Evolutionary conservation across 2,329 filamentous ascomycete genomes (phyloP).

Genomic region (Cladosporium sp.): DNA sequence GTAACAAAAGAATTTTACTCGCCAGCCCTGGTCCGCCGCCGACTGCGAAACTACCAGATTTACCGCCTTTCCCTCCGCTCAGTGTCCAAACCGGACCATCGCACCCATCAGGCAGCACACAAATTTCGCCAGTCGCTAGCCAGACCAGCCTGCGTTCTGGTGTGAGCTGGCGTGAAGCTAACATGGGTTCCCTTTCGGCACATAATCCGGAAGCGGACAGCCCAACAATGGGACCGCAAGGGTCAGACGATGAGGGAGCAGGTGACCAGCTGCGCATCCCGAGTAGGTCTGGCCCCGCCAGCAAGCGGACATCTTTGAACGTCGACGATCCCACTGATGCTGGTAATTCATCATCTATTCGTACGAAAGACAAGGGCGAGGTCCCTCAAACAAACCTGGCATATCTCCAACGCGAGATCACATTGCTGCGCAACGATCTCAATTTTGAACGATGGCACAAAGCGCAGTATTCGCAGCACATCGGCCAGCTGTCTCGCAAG

Average conservation of each 20-base stretch:
- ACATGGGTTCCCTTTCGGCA: slow-evolving; percentile 45
- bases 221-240: slow-evolving; percentile 52
- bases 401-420: slow-evolving; percentile 65
- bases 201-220: slow-evolving; percentile 44
- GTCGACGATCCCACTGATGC: slow-evolving; percentile 25
- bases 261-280: slow-evolving; percentile 16
- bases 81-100: slow-evolving; percentile 4
- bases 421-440: slow-evolving; percentile 70
- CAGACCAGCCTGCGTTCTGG: slow-evolving; percentile 26
- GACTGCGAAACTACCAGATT: slow-evolving; percentile 38
- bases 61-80: slow-evolving; percentile 35
- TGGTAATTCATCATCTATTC: slow-evolving; percentile 1
- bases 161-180: slow-evolving; percentile 50
- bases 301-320: slow-evolving; percentile 15
- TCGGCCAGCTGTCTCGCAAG: slow-evolving; percentile 68
- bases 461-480: slow-evolving; percentile 74
- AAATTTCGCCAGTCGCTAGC: slow-evolving; percentile 25
- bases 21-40: slow-evolving; percentile 44
- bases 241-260: slow-evolving; percentile 15
- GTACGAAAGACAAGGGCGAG: slow-evolving; percentile 14
- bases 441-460: slow-evolving; percentile 81
- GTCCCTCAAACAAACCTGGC: slow-evolving; percentile 35
- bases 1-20: slow-evolving; percentile 36
- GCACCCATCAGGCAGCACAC: slow-evolving; percentile 16
- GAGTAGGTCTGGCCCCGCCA: slow-evolving; percentile 12